Conservation (phyloP, 176 grass and related monocot genomes). For the Lolium rigidum region DNA sequence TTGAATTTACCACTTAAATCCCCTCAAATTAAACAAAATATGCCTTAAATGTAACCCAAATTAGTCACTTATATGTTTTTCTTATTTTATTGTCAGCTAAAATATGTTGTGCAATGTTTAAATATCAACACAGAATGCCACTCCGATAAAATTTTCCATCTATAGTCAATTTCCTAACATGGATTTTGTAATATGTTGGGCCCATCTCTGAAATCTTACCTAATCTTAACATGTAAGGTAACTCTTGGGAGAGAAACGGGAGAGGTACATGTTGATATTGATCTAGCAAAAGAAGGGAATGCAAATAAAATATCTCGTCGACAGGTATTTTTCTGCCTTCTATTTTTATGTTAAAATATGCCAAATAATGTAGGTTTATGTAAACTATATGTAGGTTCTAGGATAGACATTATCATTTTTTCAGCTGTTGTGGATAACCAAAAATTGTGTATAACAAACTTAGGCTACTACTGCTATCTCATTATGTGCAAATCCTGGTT, state of each 20-base stretch:
- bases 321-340: conserved; percentile 61
- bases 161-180: background rate
- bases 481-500: background rate
- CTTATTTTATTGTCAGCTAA: conserved; percentile 17
- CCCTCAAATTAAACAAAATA: background rate
- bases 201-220: conserved; percentile 16
- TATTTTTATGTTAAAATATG: conserved; percentile 37
- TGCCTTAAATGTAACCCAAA: background rate
- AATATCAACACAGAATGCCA: conserved; percentile 11
- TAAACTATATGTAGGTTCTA: background rate
- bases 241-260: conserved; percentile 93
- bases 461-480: background rate
- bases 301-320: conserved; percentile 91
- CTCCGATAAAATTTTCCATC: background rate
- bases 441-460: conserved; percentile 25
- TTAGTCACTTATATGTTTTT: background rate
- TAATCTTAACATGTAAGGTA: conserved; percentile 55
- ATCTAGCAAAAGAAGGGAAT: conserved; percentile 93
- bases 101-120: conserved; percentile 30
- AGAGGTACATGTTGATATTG: conserved; percentile 93
- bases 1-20: conserved; percentile 4
- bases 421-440: conserved; percentile 6
- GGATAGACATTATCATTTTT: conserved; percentile 13
- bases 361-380: background rate
- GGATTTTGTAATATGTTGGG: conserved; percentile 28